Evolutionary conservation across 1,284 basidiomycete genomes (phyloP), one percentile per base, ranked within the genome.

Genomic region (Xerocomus nothofagi): DNA sequence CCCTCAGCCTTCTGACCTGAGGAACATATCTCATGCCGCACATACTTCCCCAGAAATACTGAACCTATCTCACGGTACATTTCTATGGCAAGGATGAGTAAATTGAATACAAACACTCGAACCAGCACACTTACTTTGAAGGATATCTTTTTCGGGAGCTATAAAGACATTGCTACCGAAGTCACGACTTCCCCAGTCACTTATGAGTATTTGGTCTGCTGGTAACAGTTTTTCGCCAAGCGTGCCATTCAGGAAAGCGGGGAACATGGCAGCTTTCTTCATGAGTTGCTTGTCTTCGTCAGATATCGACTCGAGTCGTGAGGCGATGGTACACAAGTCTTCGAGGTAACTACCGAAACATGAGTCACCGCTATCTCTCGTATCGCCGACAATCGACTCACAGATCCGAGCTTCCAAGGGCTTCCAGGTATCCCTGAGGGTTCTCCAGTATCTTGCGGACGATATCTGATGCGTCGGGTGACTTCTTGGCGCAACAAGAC

Each of bases 1-100:
- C 8, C 10, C 2, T 39, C 42, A 17, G 8, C 18, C 5, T 12
- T 21, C 12, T 12, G 4, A 3, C 32, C 31, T 14, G n/a, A 11
- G 8, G 20, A n/a, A 7, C 27, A 20, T 14, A 65, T 46, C 5
- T 47, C 39, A 20, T 62, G 47, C 18, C 21, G 48, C 20, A 63
- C 63, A 21, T 53, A 55, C 10, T 24, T 34, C 27, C 64, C 61
- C 42, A 66, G 43, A 34, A 46, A 63, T 15, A 39, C 34, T 7
- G 61, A 61, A 18, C 64, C 61, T 44, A 59, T 50, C 15, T 44
- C 42, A 18, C 42, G 41, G 44, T 63, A 63, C 48, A 66, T 44
- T 30, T 44, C 55, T 57, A 23, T 4, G 18, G 38, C 3, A n/a
- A 32, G 11, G 3, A 32, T 34, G 1, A 43, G 20, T 20, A 6